Evolutionary conservation across 1,139 yeast species (phyloP).

Genomic region (Waltiozyma sp.): DNA sequence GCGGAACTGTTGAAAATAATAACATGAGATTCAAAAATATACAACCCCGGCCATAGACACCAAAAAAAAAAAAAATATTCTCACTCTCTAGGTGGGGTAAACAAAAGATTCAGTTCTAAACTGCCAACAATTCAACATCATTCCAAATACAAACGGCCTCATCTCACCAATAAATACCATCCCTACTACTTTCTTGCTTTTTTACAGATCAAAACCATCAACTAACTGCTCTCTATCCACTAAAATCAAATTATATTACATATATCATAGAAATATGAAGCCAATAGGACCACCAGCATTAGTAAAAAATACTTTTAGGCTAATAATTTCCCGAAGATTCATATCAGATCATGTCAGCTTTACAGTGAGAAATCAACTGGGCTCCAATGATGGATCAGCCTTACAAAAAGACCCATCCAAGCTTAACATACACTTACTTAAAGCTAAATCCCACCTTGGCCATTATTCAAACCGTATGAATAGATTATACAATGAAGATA

Average conservation of each 20-base stretch:
- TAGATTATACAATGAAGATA: constrained; percentile 73
- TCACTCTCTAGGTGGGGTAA: too few species aligned
- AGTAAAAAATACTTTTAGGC: background rate
- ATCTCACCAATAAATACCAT: too few species aligned
- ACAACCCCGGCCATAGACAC: background rate
- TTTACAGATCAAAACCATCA: too few species aligned
- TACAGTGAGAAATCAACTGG: constrained; percentile 5
- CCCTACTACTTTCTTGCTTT: too few species aligned
- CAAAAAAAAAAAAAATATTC: too few species aligned
- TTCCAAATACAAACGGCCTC: too few species aligned
- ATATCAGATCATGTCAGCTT: constrained; percentile 14
- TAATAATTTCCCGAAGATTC: constrained; percentile 3
- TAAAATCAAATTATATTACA: too few species aligned
- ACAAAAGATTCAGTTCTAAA: too few species aligned
- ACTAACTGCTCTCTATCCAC: too few species aligned
- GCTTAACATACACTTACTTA: constrained; percentile 39
- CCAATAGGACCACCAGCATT: background rate
- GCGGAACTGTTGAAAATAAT: too few species aligned
- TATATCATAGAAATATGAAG: background rate
- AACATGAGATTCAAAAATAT: constrained; percentile 1
- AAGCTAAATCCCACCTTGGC: constrained; percentile 72
- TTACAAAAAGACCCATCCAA: constrained; percentile 7
- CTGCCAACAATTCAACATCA: too few species aligned
- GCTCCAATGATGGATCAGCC: constrained; percentile 4
- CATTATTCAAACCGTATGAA: constrained; percentile 70